Percentiles rank a stretch among this genome's conserved stretches.
These are phyloP conservation scores for Juglanconis sp. DNA, from an alignment of 2,329 filamentous ascomycete genomes.

Conservation along the genomic window DNA sequence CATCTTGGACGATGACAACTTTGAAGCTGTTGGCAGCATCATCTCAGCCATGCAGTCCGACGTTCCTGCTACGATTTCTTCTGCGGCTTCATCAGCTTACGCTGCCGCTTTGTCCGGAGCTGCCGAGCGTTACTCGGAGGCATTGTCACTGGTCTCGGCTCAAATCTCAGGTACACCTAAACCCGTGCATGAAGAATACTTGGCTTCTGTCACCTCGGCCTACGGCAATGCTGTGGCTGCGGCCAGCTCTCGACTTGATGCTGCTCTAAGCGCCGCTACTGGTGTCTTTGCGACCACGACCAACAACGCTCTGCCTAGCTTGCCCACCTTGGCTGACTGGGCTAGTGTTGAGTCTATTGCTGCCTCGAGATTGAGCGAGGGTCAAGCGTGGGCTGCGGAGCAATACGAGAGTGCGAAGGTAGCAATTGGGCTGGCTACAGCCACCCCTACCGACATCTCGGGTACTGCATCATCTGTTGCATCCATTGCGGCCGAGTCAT, in stretches of 20 bases:
- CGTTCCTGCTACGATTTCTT: slow-evolving; percentile 24
- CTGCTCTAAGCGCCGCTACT: slow-evolving; percentile 52
- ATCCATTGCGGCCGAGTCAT: slow-evolving; percentile 16
- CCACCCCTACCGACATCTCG: slow-evolving; percentile 44
- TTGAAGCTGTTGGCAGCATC: slow-evolving; percentile 35
- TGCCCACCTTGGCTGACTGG: slow-evolving; percentile 44
- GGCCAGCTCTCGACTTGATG: slow-evolving; percentile 57
- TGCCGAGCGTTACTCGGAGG: slow-evolving; percentile 65
- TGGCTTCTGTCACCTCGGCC: slow-evolving; percentile 64
- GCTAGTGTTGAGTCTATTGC: slow-evolving; percentile 60
- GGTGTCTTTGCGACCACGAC: slow-evolving; percentile 44
- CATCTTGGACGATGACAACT: slow-evolving; percentile 49
- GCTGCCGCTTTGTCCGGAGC: slow-evolving; percentile 63
- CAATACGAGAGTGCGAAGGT: slow-evolving; percentile 69
- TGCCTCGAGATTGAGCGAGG: slow-evolving; percentile 65
- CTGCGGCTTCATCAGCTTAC: slow-evolving; percentile 46
- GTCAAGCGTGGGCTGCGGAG: slow-evolving; percentile 66
- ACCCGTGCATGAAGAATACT: slow-evolving; percentile 66
- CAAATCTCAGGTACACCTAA: slow-evolving; percentile 67
- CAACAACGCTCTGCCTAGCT: slow-evolving; percentile 31
- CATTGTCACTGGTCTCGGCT: slow-evolving; percentile 63
- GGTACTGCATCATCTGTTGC: slow-evolving; percentile 13
- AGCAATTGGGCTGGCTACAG: slow-evolving; percentile 59
- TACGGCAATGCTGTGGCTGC: slow-evolving; percentile 64
- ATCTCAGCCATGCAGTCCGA: slow-evolving; percentile 33